Evolutionary conservation across 768 basidiomycete genomes (phyloP).

Genomic region (Serendipita sp.): DNA sequence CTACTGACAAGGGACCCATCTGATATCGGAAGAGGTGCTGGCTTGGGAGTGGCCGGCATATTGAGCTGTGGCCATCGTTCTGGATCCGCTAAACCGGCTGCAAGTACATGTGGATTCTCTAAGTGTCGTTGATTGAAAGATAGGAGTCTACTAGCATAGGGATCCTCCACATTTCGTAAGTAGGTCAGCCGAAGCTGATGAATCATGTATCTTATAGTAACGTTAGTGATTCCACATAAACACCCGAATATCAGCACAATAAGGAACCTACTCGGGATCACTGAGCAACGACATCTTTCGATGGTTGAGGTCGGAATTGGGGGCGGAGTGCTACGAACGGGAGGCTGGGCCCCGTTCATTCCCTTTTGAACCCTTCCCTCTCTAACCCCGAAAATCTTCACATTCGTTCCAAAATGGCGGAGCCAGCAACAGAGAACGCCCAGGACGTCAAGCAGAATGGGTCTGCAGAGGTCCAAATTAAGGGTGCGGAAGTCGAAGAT

Average conservation of each 20-base stretch:
- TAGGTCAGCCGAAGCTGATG: conserved; percentile 76
- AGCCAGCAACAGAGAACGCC: background rate
- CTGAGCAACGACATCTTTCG: conserved; percentile 46
- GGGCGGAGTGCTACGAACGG: background rate
- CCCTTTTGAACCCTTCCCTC: background rate
- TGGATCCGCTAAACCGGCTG: conserved; percentile 61
- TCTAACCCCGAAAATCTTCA: background rate
- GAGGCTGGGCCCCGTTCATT: background rate
- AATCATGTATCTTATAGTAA: conserved; percentile 43
- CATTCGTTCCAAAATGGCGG: background rate
- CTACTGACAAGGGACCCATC: conserved; percentile 12
- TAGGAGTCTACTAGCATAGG: conserved; percentile 68
- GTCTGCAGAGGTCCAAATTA: background rate
- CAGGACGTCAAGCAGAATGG: background rate
- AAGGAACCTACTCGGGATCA: conserved; percentile 37
- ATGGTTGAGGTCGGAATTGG: background rate
- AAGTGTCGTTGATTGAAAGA: conserved; percentile 62
- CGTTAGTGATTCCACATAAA: background rate
- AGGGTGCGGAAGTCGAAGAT: background rate
- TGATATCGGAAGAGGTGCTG: conserved; percentile 23
- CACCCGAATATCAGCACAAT: background rate
- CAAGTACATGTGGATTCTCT: conserved; percentile 69
- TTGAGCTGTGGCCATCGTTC: conserved; percentile 77
- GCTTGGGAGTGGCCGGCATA: conserved; percentile 50
- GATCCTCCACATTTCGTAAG: conserved; percentile 77